Evolutionary conservation across 805 yeast genomes (phyloP), one percentile per base, ranked within the genome.

Genomic region (Wickerhamiella brachini): DNA sequence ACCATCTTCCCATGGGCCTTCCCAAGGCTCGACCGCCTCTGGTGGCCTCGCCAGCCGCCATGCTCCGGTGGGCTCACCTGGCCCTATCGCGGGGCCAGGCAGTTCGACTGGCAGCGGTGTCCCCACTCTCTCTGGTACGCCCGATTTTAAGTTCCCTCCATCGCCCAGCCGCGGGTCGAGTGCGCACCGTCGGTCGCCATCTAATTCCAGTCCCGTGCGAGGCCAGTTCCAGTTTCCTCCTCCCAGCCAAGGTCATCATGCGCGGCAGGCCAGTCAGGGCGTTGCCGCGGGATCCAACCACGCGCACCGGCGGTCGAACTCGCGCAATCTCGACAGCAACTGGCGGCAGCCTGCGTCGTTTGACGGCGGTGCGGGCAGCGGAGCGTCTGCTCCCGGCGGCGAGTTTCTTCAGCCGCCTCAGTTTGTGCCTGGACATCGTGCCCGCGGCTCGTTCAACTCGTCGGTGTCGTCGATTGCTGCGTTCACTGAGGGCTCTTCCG

Each of bases 341-440:
- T 57, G 61, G 62, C 58, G 61, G 31, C 58, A 58, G 50, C 52
- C 43, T 20, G 45, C 39, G 34, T 37, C 21, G 39, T 44, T 50
- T 6, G 56, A 53, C 26, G 53, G 38, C 44, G 3, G 49, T 8
- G 34, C 34, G 53, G 10, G 51, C 51, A 45, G 55, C 55, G 3
- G 44, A 53, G 29, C 53, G 53, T 29, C 55, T 53, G 5, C 52
- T 52, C 31, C 31, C 7, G n/a, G 13, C 18, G 4, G 8, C 31
- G 47, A 44, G 3, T 44, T 23, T 15, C 37, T 20, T 47, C 38
- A 39, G 49, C 47, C 49, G 10, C 22, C 52, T n/a, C 55, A 56
- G 24, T 86, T 80, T 68, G 78, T 78, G 1, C 95, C 94, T 2
- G 88, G 95, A 15, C 95, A 86, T 63, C 78, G 85, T 59, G 72